Evolutionary conservation across 2,329 filamentous ascomycete species (phyloP).

Genomic region (Nigrospora sphaerica): DNA sequence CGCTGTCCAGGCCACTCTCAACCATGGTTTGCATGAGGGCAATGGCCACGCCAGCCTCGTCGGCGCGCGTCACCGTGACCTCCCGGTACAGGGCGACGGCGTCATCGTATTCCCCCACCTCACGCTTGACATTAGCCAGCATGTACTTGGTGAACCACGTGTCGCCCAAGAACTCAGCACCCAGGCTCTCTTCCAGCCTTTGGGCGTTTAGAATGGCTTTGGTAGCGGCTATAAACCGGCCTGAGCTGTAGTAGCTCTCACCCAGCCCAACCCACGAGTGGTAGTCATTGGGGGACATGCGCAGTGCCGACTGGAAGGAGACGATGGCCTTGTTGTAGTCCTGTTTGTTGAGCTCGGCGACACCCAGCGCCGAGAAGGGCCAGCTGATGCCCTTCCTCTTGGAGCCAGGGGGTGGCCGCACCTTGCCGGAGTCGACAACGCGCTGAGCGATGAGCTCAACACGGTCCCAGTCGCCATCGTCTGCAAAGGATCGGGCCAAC

Average conservation of each 20-base stretch:
- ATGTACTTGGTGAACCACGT: constrained; percentile 97
- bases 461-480: constrained; percentile 90
- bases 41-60: constrained; percentile 81
- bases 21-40: constrained; percentile 83
- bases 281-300: constrained; percentile 80
- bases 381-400: constrained; percentile 91
- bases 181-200: constrained; percentile 56
- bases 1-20: constrained; percentile 68
- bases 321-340: constrained; percentile 84
- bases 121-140: constrained; percentile 88
- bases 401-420: constrained; percentile 82
- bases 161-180: constrained; percentile 53
- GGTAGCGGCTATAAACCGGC: constrained; percentile 86
- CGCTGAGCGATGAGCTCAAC: constrained; percentile 89
- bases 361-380: constrained; percentile 89
- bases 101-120: constrained; percentile 83
- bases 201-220: constrained; percentile 86
- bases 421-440: constrained; percentile 90
- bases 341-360: constrained; percentile 90
- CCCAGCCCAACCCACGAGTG: constrained; percentile 94
- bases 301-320: constrained; percentile 82
- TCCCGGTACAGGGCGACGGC: constrained; percentile 70
- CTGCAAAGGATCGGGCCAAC: constrained; percentile 77
- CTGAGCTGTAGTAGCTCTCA: constrained; percentile 95
- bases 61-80: constrained; percentile 60